These are phyloP conservation scores for Beauveria australis DNA, from an alignment of 2,329 filamentous ascomycete species.

Conservation along the genomic window DNA sequence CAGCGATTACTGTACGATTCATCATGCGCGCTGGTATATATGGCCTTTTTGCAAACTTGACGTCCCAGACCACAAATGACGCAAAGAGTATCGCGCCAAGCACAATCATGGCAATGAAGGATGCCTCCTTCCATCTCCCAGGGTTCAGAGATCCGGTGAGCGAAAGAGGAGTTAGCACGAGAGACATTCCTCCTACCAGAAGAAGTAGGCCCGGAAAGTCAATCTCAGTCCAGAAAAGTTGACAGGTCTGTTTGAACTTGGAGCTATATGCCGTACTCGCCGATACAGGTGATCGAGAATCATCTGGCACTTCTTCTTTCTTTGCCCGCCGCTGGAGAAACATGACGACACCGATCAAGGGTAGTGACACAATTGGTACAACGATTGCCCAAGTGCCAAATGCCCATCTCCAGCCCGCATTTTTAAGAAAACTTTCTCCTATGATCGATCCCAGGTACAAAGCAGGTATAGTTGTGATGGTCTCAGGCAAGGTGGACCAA, in stretches of 20 bases:
- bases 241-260: conserved; percentile 14
- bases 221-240: conserved; percentile 23
- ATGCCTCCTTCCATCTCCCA: conserved; percentile 22
- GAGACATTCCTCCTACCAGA: conserved; percentile 24
- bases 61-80: conserved; percentile 28
- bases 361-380: conserved; percentile 24
- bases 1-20: conserved; percentile 30
- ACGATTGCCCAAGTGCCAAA: conserved; percentile 34
- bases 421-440: conserved; percentile 25
- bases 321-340: conserved; percentile 22
- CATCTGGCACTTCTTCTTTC: not conserved
- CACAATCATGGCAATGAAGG: conserved; percentile 29
- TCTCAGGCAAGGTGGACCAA: conserved; percentile 50
- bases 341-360: conserved; percentile 25
- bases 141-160: conserved; percentile 28
- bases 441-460: conserved; percentile 25
- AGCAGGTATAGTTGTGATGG: conserved; percentile 24
- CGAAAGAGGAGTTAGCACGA: conserved; percentile 28
- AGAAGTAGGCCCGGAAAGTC: conserved; percentile 27
- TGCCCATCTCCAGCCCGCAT: conserved; percentile 33
- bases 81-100: conserved; percentile 20
- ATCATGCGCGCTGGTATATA: conserved; percentile 32
- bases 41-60: conserved; percentile 26
- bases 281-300: not conserved
- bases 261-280: not conserved